phyloP scores from a whole-genome alignment of 371 early-diverging fungal species.

The Coemansia sp. region DNA sequence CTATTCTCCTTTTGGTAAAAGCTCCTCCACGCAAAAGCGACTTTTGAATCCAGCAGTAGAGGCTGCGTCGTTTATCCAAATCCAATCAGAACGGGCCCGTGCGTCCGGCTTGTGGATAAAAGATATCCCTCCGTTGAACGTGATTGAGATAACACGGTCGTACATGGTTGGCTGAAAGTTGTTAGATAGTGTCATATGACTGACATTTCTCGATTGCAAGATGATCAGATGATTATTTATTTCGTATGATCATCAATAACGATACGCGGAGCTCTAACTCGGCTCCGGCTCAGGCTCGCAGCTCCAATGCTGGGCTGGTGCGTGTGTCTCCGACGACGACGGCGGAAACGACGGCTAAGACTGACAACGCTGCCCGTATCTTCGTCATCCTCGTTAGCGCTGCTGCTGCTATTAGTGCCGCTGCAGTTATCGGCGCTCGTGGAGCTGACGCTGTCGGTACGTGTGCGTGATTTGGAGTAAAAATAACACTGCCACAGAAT shows the following conservation, averaged over 20 bases:
- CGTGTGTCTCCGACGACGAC: conserved; percentile 17
- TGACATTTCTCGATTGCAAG: neutral
- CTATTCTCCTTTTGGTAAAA: conserved; percentile 13
- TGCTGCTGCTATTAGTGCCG: conserved; percentile 17
- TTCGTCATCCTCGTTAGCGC: conserved; percentile 6
- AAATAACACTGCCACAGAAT: conserved; percentile 48
- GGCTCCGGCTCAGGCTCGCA: conserved; percentile 1
- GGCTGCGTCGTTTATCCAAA: neutral
- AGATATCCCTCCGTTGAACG: neutral
- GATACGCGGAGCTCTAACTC: neutral
- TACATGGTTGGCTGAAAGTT: neutral
- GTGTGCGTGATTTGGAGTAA: conserved; percentile 22
- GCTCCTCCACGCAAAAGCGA: neutral
- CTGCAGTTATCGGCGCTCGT: neutral
- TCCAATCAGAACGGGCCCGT: neutral
- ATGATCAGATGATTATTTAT: neutral
- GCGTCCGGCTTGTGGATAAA: neutral
- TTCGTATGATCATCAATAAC: neutral
- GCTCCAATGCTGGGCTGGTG: conserved; percentile 5
- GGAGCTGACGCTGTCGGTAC: neutral
- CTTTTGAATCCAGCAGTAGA: too few species aligned
- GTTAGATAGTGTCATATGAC: neutral
- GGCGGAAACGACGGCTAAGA: conserved; percentile 11
- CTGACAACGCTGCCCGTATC: conserved; percentile 18
- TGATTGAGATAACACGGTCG: neutral